Conservation (phyloP, 225 moss, liverwort and hornwort species). For the Rhytidiadelphus loreus region DNA sequence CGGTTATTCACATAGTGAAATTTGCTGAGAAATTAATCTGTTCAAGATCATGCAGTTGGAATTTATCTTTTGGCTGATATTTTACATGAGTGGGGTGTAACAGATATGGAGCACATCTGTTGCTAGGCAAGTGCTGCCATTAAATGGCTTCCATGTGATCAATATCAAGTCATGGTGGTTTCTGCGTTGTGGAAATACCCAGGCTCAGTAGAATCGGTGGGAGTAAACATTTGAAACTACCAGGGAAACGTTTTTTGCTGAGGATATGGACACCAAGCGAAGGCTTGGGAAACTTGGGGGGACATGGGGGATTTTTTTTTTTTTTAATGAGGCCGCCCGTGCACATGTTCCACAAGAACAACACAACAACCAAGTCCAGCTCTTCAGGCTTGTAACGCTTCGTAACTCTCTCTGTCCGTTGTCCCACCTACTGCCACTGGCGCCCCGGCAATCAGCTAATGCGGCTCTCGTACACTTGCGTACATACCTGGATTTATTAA, state of each 20-base stretch:
- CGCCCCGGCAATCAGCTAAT: background rate
- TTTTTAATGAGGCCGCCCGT: background rate
- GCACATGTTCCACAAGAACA: conserved; percentile 5
- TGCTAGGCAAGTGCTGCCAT: conserved; percentile 78
- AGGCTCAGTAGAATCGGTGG: background rate
- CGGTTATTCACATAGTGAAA: background rate
- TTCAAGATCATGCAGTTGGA: background rate
- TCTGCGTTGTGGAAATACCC: background rate
- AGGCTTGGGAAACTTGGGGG: background rate
- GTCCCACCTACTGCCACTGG: conserved; percentile 2
- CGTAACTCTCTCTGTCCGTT: conserved; percentile 24
- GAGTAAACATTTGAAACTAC: background rate
- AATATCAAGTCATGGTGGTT: background rate
- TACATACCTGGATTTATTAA: background rate
- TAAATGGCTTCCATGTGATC: conserved; percentile 35
- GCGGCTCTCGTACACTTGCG: background rate
- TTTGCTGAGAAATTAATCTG: background rate
- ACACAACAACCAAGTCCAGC: conserved; percentile 5
- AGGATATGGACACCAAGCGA: background rate
- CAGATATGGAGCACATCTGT: conserved; percentile 73
- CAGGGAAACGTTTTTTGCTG: background rate
- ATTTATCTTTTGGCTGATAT: background rate
- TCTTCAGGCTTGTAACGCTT: conserved; percentile 8
- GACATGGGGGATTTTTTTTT: background rate
- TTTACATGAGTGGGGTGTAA: background rate